Conservation (phyloP, 1,139 yeast genomes). For the Taiozyma onychis region DNA sequence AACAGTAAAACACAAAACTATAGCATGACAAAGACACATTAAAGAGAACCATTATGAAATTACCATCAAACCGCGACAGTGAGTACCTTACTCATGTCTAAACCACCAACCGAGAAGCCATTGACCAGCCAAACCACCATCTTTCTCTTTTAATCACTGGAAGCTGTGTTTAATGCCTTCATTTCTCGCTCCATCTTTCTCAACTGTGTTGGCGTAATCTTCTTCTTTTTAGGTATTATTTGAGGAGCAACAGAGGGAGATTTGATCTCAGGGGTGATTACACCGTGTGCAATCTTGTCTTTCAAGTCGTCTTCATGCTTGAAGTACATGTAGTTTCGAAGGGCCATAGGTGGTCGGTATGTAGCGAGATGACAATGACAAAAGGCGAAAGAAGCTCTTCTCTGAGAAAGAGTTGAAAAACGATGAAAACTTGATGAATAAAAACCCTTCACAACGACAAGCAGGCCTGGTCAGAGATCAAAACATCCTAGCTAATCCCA, state of each 20-base stretch:
- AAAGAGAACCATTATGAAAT: not conserved
- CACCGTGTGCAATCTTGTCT: conserved; percentile 26
- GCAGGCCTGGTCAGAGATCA: not conserved
- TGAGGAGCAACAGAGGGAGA: not conserved
- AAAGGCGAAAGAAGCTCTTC: not conserved
- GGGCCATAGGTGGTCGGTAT: conserved; percentile 32
- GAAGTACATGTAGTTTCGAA: conserved; percentile 40
- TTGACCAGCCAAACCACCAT: not conserved
- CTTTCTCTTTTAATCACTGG: not conserved
- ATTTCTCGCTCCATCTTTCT: conserved; percentile 15
- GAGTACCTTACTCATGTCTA: not conserved
- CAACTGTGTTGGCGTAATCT: conserved; percentile 23
- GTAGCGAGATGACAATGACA: not conserved
- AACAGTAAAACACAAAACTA: not conserved
- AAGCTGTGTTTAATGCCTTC: not conserved
- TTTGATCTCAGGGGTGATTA: not conserved
- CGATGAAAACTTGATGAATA: too few species aligned
- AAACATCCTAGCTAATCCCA: not conserved
- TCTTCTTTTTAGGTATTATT: conserved; percentile 11
- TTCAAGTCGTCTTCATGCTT: conserved; percentile 33
- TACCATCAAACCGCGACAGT: not conserved
- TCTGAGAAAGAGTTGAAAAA: too few species aligned
- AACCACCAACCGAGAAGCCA: not conserved
- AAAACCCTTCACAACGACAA: not conserved
- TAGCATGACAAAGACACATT: not conserved